Evolutionary conservation across 768 basidiomycete species (phyloP), one percentile per base, ranked within the genome.

Genomic region (Sarcomyxa edulis): DNA sequence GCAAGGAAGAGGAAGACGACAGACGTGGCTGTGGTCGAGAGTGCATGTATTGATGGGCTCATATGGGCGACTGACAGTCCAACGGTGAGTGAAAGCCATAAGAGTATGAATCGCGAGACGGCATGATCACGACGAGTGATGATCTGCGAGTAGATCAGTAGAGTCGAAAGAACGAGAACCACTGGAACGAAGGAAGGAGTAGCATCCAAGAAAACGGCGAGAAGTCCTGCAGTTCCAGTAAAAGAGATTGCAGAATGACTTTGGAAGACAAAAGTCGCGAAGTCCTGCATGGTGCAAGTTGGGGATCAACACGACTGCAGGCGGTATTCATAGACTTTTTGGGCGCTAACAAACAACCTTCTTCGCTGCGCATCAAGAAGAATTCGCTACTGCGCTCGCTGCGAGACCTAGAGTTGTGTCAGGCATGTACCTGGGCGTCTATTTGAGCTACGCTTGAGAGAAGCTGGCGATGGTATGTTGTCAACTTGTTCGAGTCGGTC

Each of bases 1-100:
- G 76, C 49, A 7, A 54, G 7, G 14, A 63, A 48, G 7, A 85
- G 56, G 0, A 71, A 62, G 4, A 58, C n/a, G 14, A 84, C 11
- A 0, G 85, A 80, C 11, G 62, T 50, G 3, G 60, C 44, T 7
- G 71, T 45, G 2, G 69, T 74, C 0, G 82, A 82, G 6, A 86
- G 60, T 0, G 84, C 82, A 35, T 70, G 50, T 10, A 66, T 39
- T 4, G 76, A 72, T 5, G 76, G 67, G 12, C 55, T 49, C 19
- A 66, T 44, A 32, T 68, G 69, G 0, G 68, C 67, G 4, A 73
- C 5, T 1, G 68, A 55, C 4, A 68, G 64, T 0, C 66, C 74
- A 0, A 60, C 12, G 1, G 72, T 56, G 2, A 80, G 53, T 1
- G 51, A 50, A 9, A 62, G 42, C 56, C 65, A 47, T 40, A 75